Base-by-base conservation (phyloP, 805 yeast genomes). In the Zygosaccharomyces kombuchaensis region DNA sequence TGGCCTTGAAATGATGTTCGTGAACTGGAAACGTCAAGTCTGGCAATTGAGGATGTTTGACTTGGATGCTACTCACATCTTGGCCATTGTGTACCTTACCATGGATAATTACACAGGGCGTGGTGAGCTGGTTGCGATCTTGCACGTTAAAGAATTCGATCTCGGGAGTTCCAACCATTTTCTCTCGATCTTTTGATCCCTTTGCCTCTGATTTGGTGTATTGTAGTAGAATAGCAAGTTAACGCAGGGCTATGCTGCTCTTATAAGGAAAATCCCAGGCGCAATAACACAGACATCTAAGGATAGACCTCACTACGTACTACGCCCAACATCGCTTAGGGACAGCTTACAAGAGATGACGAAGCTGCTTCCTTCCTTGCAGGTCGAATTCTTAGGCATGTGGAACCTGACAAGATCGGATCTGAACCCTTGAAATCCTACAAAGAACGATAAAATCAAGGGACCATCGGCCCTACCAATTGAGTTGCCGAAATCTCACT, bases 11-110 rank as follows among this genome's bases (percentile, higher is more conserved):
- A 48, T 76, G 74, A 1, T 84, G 82, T 16, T 76, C 68, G 43
- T 80, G 78, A 6, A 89, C 78, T 48, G 90, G 95, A 56, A 74
- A 85, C 44, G 73, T 71, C 55, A 80, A 82, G 0, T 87, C 77
- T 0, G 96, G 95, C 50, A 68, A 22, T 57, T 64, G 57, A 51
- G 60, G 52, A 63, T 72, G 59, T 60, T 72, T 54, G 63, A 73
- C 49, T 69, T 72, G 36, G 71, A 78, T 9, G 74, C 70, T 29
- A 70, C 62, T 32, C 68, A 68, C 53, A 9, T 43, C 42, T 8
- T 46, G 46, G n/a, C 53, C 53, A 10, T 48, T 43, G 5, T 41
- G 55, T 1, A 68, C 44, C 32, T 62, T 68, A 0, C 84, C 84
- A 54, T 78, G 81, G 17, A 79, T 56, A 2, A 75, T 64, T 27